Base-by-base conservation (phyloP, 202 grass and related monocot species). In the Setaria viridis region DNA sequence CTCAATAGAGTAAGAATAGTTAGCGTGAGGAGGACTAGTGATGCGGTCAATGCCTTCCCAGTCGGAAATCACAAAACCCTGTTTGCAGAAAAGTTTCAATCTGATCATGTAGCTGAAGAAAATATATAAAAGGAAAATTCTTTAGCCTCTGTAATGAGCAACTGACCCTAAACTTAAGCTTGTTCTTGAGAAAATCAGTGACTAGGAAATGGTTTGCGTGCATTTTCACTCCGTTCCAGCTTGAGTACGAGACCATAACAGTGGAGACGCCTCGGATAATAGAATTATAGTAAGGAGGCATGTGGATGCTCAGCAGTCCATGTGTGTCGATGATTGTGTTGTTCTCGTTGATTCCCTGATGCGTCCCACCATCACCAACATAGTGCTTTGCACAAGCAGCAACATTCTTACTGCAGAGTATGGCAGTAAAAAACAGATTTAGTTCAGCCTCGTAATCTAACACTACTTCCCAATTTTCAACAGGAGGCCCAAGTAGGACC, bases 21-120 rank as follows among this genome's bases (percentile, higher is more conserved):
- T 97, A 20, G 77, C 11, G 19, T 82, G 76, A 0, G 87, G 20
- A 62, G 95, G 95, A 55, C 29, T 79, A 51, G 89, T 97, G 62
- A 97, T 87, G 45, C 73, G 86, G 84, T 97, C 90, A 75, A 97
- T 90, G 11, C 90, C 95, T 88, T 93, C 62, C 85, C 91, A 97
- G 80, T 97, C 95, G 2, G 95, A 91, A 80, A 97, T 97, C 59
- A 97, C 87, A 80, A 97, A 97, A 82, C 95, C 95, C 95, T 97
- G 90, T 81, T 76, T 53, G 19, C 7, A n/a, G 4, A 54, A 88
- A 63, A 15, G n/a, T 54, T 41, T 32, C 6, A 7, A 53, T 65
- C 11, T 62, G 33, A 74, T 55, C 45, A 42, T 68, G 32, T 53
- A 62, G 12, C 68, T 11, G 57, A 84, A 55, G 50, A 78, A 67